Percentiles rank a stretch among this genome's conserved stretches.
phyloP scores from a whole-genome alignment of 139 green algal species.

The Prasinococcaceae sp. region DNA sequence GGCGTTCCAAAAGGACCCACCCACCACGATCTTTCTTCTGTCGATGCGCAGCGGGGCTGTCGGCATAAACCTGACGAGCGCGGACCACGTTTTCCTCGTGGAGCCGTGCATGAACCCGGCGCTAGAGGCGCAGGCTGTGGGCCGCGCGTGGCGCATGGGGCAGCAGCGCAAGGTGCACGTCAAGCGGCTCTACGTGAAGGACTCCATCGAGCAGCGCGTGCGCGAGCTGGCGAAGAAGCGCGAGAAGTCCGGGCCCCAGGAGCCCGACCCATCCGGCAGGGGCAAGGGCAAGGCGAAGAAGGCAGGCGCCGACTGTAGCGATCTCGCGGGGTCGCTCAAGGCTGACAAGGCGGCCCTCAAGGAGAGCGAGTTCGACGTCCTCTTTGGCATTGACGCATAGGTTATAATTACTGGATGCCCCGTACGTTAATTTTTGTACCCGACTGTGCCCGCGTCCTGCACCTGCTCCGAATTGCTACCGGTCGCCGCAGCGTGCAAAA shows the following conservation, averaged over 20 bases:
- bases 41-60: constrained; percentile 16
- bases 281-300: too few relatives aligned
- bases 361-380: too few relatives aligned
- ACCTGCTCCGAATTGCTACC: too few relatives aligned
- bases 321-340: too few relatives aligned
- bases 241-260: background rate
- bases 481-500: too few relatives aligned
- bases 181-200: constrained; percentile 47
- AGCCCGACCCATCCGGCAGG: background rate
- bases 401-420: too few relatives aligned
- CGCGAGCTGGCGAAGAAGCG: constrained; percentile 40
- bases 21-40: constrained; percentile 58
- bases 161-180: constrained; percentile 46
- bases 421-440: too few relatives aligned
- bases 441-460: too few relatives aligned
- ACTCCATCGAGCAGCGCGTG: constrained; percentile 38
- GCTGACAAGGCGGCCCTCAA: too few relatives aligned
- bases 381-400: too few relatives aligned
- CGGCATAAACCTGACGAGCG: constrained; percentile 44
- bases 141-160: constrained; percentile 58
- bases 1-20: constrained; percentile 53
- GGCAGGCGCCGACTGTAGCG: too few relatives aligned
- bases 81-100: constrained; percentile 45
- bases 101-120: constrained; percentile 67
- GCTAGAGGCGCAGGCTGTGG: constrained; percentile 57